These are phyloP conservation scores for Peronospora destructor DNA, from an alignment of 352 stramenopile species.

Conservation along the genomic window DNA sequence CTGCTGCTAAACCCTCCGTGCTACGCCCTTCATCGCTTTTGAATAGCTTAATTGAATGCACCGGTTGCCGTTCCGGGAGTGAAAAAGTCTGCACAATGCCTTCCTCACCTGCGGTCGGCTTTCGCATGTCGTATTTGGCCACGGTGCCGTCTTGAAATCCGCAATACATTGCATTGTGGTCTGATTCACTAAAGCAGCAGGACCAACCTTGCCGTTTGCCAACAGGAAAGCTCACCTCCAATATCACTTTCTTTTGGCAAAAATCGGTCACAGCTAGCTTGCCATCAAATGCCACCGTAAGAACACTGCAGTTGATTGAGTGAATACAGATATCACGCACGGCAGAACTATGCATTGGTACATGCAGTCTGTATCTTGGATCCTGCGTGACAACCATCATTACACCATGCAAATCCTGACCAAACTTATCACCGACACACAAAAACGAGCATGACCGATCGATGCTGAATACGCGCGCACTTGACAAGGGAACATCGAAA, in stretches of 20 bases:
- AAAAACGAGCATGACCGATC: constrained; percentile 37
- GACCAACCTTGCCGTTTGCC: constrained; percentile 48
- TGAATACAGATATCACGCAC: constrained; percentile 56
- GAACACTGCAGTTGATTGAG: constrained; percentile 22
- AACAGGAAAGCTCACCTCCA: constrained; percentile 33
- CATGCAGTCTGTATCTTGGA: constrained; percentile 20
- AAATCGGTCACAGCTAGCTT: constrained; percentile 49
- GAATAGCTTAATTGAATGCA: constrained; percentile 47
- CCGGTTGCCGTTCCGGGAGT: constrained; percentile 39
- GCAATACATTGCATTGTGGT: constrained; percentile 43
- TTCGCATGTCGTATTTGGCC: constrained; percentile 47
- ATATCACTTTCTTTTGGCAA: constrained; percentile 31
- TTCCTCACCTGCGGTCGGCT: constrained; percentile 17
- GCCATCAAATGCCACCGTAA: constrained; percentile 57
- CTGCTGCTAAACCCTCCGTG: constrained; percentile 33
- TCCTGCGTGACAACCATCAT: constrained; percentile 40
- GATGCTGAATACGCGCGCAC: constrained; percentile 53
- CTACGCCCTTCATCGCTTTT: constrained; percentile 8
- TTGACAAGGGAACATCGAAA: constrained; percentile 30
- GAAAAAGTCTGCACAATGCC: constrained; percentile 30
- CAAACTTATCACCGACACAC: constrained; percentile 45
- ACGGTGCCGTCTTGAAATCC: constrained; percentile 49
- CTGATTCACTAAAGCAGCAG: constrained; percentile 33
- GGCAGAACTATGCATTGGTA: constrained; percentile 37
- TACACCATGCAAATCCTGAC: constrained; percentile 28